Base-by-base conservation (phyloP, 495 filamentous ascomycete species). In the Lasiosphaeris hirsuta region DNA sequence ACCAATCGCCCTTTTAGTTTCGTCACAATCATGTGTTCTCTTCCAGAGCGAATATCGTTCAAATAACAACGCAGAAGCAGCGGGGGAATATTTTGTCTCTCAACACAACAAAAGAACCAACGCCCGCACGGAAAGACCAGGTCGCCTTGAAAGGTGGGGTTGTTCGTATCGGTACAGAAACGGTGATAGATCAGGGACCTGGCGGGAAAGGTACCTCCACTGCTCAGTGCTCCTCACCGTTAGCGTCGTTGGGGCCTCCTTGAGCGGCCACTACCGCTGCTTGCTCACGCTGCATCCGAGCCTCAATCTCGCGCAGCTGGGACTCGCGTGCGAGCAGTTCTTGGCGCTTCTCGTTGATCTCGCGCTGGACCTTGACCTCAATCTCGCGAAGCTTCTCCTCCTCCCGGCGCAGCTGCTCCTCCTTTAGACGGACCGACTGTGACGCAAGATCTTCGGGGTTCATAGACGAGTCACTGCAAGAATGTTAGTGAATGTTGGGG, bases 341-440 rank as follows among this genome's bases (percentile, higher is more conserved):
- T 80, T 98, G 94, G 78, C 94, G 87, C 85, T 98, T 98, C 81
- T 97, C 94, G 75, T 96, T 96, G 78, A 98, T 98, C 78, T 98
- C 94, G 65, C 93, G 89, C 80, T 97, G 93, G 54, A 98, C 95
- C 85, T 97, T 97, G 78, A 96, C 77, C 70, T 98, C 94, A 70
- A 97, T 97, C 79, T 98, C 94, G 65, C 95, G 87, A 45, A 98
- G 88, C 82, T 98, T 98, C 87, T 97, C 95, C 78, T 98, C 94
- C 78, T 98, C 94, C 63, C 94, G 91, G 62, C 92, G 89, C 54
- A 98, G 89, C 74, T 98, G 94, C 77, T 98, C 94, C 74, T 98
- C 94, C 89, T 98, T 98, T 50, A 98, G 84, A 61, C 94, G 90
- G 53, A 97, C 93, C 40, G 92, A 97, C 75, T 98, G 94, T 49